These are phyloP conservation scores for Bolboschoenus planiculmis DNA, from an alignment of 176 grass and related monocot genomes.

Conservation along the genomic window DNA sequence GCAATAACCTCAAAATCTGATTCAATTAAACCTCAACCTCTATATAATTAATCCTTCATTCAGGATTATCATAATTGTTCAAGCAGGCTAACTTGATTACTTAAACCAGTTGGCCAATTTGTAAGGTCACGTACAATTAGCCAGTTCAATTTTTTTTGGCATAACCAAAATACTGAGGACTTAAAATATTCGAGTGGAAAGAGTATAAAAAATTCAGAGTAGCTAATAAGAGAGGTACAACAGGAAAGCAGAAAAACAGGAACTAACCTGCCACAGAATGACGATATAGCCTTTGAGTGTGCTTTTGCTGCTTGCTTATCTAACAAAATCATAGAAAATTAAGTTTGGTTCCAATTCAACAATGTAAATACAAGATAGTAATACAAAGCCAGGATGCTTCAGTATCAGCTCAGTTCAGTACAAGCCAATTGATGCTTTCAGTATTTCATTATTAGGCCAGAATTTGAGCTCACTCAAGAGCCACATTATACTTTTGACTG, in stretches of 20 bases:
- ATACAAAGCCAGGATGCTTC: background rate
- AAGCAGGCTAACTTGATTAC: background rate
- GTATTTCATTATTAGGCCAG: conserved; percentile 12
- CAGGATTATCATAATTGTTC: background rate
- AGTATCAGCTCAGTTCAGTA: background rate
- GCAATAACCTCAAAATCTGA: background rate
- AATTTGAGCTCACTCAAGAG: conserved; percentile 1
- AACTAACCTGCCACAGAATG: conserved; percentile 89
- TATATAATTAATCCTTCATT: background rate
- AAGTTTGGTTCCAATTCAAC: conserved; percentile 2
- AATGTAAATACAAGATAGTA: background rate
- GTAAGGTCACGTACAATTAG: background rate
- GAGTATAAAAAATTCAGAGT: background rate
- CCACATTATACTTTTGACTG: background rate
- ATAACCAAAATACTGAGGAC: background rate
- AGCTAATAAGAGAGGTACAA: background rate
- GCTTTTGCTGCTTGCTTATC: conserved; percentile 87
- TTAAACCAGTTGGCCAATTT: background rate
- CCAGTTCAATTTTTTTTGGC: background rate
- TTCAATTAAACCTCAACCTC: background rate
- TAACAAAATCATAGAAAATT: conserved; percentile 21
- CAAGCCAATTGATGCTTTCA: background rate
- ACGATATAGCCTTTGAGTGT: conserved; percentile 80
- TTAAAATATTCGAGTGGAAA: background rate
- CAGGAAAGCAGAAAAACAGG: background rate